Evolutionary conservation across 345 rosid species (phyloP), one percentile per base, ranked within the genome.

Genomic region (Populus davidiana): DNA sequence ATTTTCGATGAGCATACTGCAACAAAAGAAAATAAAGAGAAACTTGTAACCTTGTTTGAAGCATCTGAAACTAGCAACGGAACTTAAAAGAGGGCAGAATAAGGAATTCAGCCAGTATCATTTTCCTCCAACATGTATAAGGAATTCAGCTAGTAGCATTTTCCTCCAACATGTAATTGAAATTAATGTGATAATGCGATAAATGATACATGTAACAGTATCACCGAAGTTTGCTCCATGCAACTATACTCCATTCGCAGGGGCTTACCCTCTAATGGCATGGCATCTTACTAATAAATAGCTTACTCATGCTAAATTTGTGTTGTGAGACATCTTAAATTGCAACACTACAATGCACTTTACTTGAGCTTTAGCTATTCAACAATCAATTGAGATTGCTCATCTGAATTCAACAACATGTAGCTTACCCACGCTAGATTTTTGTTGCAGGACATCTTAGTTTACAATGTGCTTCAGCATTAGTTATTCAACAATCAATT

Each of bases 1-100:
- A 93, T 62, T 86, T 75, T 61, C 87, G 91, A 74, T 95, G 97
- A 64, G 97, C 99, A 89, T 88, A 93, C 99, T 95, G 87, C 73
- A 78, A 77, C 20, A 59, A 64, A 31, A 78, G 25, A 71, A 77
- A 64, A 20, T 0, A 69, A 49, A 8, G 4, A 21, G 39, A 59
- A 56, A 73, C 11, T 29, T 18, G 38, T 41, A 38, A 73, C 36
- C 72, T 71, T 16, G 36, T 43, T 20, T 25, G 38, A 23, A 70
- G 13, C 39, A 29, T 67, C 63, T 33, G 11, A 33, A 38, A 77
- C 17, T 65, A 33, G 35, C n/a, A 67, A 27, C 43, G 39, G 74
- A 74, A 61, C 10, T 62, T 29, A 52, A 74, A 71, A 33, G 16
- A 38, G 43, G 23, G 65, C 31, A 59, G 25, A 59, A n/a, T 13